Base-by-base conservation (phyloP, 2,329 filamentous ascomycete genomes). In the Boeremia exigua region DNA sequence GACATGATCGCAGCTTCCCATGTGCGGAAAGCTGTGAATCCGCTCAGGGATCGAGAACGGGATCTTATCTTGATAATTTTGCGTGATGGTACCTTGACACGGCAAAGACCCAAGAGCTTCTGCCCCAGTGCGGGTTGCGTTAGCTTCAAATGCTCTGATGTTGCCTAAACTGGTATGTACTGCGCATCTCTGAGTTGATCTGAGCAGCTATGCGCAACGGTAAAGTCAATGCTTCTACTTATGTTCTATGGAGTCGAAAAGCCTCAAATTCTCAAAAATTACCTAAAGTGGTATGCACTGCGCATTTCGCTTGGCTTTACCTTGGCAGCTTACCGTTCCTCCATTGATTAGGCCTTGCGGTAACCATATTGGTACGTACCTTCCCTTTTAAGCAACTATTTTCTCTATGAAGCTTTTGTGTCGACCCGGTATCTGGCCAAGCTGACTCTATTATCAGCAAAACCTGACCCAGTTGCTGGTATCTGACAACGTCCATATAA, bases 291-390 rank as follows among this genome's bases (percentile, higher is more conserved):
- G 46, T 48, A 48, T 33, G 50, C 25, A 54, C 14, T 37, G 33
- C 44, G 50, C 38, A 37, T 38, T 11, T 36, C 9, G 44, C 51
- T 44, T 54, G 44, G 51, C 51, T 39, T 23, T 2, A 40, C 10
- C 46, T 55, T 55, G 52, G 52, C 46, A 32, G 45, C 46, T 49
- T 55, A 49, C 33, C 14, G 4, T 36, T 4, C 29, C 1, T 30
- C 23, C 28, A 40, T 9, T 25, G 14, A 6, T 3, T 10, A 6
- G 15, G 10, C 39, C 14, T 19, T 15, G 15, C 17, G 10, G 39
- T 49, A 55, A 36, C 46, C 39, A 2, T 23, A 25, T 46, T 30
- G 11, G 52, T 39, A 17, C n/a, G 6, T 40, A 49, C 52, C 46
- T 55, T 49, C 52, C 51, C 4, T 30, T n/a, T 46, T 45, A 6